Evolutionary conservation across 2,329 filamentous ascomycete genomes (phyloP).

Genomic region (Diaporthe velutina): DNA sequence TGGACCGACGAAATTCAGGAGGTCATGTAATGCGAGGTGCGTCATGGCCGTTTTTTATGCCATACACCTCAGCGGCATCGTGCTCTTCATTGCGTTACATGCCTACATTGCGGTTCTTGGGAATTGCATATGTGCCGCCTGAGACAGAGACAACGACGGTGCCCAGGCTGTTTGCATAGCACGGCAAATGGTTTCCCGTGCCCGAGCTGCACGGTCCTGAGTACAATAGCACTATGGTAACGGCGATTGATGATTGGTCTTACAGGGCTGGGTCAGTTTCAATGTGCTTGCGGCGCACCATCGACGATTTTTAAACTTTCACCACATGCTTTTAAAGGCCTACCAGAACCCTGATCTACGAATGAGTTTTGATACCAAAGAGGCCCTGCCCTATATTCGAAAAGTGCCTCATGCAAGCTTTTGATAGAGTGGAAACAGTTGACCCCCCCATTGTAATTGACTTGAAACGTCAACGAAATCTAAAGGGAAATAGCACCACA

Average conservation of each 20-base stretch:
- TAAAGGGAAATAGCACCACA: too few species aligned
- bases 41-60: background rate
- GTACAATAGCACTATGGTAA: background rate
- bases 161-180: background rate
- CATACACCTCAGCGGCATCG: background rate
- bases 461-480: too few species aligned
- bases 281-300: background rate
- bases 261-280: background rate
- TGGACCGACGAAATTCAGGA: background rate
- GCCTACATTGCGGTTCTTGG: background rate
- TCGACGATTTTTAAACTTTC: background rate
- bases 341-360: background rate
- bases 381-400: background rate
- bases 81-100: too few species aligned
- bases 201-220: background rate
- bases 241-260: background rate
- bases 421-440: background rate
- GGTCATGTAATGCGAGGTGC: background rate
- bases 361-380: background rate
- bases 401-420: background rate
- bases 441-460: background rate
- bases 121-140: background rate
- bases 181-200: background rate
- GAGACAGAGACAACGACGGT: background rate
- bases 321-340: background rate